Evolutionary conservation across 257 asterid genomes (phyloP).

Genomic region (Cruciata laevipes): DNA sequence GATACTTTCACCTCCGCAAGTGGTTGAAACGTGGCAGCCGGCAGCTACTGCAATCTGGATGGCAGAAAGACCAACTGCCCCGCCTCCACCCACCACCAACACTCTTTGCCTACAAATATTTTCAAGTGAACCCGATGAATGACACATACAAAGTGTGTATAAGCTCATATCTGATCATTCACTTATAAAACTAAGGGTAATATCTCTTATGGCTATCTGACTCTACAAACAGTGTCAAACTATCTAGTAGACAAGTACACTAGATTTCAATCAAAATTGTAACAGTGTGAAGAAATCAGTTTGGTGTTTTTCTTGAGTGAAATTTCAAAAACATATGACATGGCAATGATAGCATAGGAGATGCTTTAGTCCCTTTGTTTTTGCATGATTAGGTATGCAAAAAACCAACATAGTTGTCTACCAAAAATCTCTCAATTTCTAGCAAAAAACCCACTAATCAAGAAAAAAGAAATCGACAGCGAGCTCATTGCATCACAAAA

Average conservation of each 20-base stretch:
- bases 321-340: neutral
- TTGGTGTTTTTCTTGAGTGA: neutral
- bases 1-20: conserved; percentile 74
- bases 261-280: neutral
- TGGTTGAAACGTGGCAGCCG: conserved; percentile 85
- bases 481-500: neutral
- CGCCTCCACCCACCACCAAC: conserved; percentile 92
- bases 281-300: neutral
- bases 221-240: neutral
- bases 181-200: neutral
- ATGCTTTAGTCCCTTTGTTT: neutral
- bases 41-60: conserved; percentile 88
- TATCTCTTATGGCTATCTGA: neutral
- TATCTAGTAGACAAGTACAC: neutral
- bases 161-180: neutral
- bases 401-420: neutral
- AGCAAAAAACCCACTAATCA: neutral
- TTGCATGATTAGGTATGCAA: neutral
- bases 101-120: conserved; percentile 61
- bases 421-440: neutral
- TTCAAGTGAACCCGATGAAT: conserved; percentile 17
- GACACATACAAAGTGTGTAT: neutral
- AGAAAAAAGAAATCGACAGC: neutral
- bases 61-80: conserved; percentile 97
- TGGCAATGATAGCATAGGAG: neutral